Conservation (phyloP, 2,329 filamentous ascomycete genomes). For the Stemphylium lycopersici region DNA sequence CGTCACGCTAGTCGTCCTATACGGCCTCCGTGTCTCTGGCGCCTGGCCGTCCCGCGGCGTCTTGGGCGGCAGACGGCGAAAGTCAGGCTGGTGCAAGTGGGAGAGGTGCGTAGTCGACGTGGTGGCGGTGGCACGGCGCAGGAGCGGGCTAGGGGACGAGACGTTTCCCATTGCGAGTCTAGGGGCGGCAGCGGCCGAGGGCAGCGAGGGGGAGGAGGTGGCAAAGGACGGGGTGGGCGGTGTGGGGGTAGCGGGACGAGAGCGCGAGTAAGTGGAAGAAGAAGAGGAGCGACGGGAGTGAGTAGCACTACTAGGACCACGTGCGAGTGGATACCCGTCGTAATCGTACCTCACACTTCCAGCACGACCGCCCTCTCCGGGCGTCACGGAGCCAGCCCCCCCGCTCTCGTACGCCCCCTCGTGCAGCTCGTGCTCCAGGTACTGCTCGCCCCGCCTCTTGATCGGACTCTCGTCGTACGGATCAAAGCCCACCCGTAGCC, state of each 20-base stretch:
- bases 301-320: no score
- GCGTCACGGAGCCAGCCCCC: background rate
- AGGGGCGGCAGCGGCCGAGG: constrained; percentile 24
- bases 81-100: constrained; percentile 27
- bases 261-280: constrained; percentile 20
- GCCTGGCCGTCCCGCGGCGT: no score
- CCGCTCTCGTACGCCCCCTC: constrained; percentile 11
- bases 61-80: no score
- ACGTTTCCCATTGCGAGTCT: constrained; percentile 15
- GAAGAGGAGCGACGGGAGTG: constrained; percentile 16
- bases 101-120: constrained; percentile 17
- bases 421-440: constrained; percentile 56
- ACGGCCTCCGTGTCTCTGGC: no score
- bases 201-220: background rate
- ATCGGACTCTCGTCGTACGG: constrained; percentile 74
- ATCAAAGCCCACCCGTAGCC: constrained; percentile 70
- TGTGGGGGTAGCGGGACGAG: constrained; percentile 26
- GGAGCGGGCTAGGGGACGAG: constrained; percentile 42
- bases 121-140: constrained; percentile 39
- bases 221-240: constrained; percentile 20
- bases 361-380: no score
- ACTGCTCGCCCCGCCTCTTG: constrained; percentile 70
- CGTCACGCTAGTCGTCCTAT: constrained; percentile 22
- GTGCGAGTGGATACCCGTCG: constrained; percentile 33
- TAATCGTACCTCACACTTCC: constrained; percentile 33